A percentile compares a stretch with the other conserved stretches of the same genome.
These are phyloP conservation scores for Trichoderma parareesei DNA, from an alignment of 495 filamentous ascomycete genomes.

Conservation along the genomic window DNA sequence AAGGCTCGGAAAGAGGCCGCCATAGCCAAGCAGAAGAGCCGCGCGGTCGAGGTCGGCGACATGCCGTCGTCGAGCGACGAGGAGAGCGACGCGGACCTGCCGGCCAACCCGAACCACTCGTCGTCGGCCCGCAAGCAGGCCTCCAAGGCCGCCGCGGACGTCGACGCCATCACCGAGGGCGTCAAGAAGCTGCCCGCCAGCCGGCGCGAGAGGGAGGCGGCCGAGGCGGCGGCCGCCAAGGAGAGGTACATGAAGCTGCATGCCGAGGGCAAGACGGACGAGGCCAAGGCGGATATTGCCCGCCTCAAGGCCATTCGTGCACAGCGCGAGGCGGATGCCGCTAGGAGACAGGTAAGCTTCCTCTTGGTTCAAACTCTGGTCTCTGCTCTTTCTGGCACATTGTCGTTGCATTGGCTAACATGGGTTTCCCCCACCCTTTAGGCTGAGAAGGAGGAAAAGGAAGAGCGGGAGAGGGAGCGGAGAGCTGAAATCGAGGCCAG, in stretches of 20 bases:
- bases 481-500: constrained; percentile 42
- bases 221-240: constrained; percentile 79
- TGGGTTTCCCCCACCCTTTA: constrained; percentile 13
- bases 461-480: constrained; percentile 48
- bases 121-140: constrained; percentile 48
- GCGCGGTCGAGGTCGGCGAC: constrained; percentile 68
- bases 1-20: constrained; percentile 91
- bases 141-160: constrained; percentile 22
- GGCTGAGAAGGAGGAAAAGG: constrained; percentile 68
- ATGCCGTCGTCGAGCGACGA: constrained; percentile 63
- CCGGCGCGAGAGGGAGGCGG: constrained; percentile 78
- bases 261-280: constrained; percentile 92
- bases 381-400: too few relatives aligned
- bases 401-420: too few relatives aligned
- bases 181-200: constrained; percentile 44
- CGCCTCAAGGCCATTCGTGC: constrained; percentile 71
- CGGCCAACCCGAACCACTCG: constrained; percentile 86
- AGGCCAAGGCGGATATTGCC: constrained; percentile 88
- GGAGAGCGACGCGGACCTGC: constrained; percentile 58
- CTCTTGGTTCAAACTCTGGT: too few relatives aligned
- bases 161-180: constrained; percentile 42
- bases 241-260: constrained; percentile 92
- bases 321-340: constrained; percentile 76
- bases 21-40: constrained; percentile 55
- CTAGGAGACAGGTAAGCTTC: constrained; percentile 40